Base-by-base conservation (phyloP, 805 yeast species). In the Wickerhamomyces xylosicus region DNA sequence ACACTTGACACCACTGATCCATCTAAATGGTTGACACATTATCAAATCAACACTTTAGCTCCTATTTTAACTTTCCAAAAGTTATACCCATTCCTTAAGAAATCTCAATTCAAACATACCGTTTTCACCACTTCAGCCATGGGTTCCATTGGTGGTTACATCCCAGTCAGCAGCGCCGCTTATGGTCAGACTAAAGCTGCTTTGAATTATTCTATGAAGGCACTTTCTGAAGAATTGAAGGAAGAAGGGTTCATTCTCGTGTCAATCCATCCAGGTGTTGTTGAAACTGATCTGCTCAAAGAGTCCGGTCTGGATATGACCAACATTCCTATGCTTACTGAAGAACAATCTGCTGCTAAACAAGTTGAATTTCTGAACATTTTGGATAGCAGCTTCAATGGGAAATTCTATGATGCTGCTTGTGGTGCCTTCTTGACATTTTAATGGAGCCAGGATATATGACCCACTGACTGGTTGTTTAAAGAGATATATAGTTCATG, bases 171-270 rank as follows among this genome's bases (percentile, higher is more conserved):
- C 5, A 33, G 41, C 16, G 43, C 54, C n/a, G 58, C 61, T 16
- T 64, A 64, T 41, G 66, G 66, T 3, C 49, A 47, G 32, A 57
- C 66, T 7, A 64, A 65, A 46, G 62, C 66, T 10, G 69, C 63
- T 1, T 43, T 63, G 41, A 62, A 64, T 51, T 57, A 49, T 46
- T 42, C 56, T 14, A 48, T 48, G 11, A 52, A 44, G 32, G 52
- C 53, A 17, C 29, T 64, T 31, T 44, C 57, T 31, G 14, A 18
- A 25, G 66, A 63, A 37, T 37, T 53, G 27, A 41, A 39, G 13
- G 31, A 34, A 1, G 53, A 57, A 29, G 58, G 52, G 1, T 59
- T 53, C 40, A 54, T 46, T 13, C 48, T 56, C 21, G 43, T 61
- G n/a, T 45, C 62, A 13, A 28, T 62, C 10, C 63, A 61, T 38